Percentiles rank a stretch among this genome's conserved stretches.
Conservation (phyloP, 306 rosid genomes). For the Macrotyloma uniflorum region DNA sequence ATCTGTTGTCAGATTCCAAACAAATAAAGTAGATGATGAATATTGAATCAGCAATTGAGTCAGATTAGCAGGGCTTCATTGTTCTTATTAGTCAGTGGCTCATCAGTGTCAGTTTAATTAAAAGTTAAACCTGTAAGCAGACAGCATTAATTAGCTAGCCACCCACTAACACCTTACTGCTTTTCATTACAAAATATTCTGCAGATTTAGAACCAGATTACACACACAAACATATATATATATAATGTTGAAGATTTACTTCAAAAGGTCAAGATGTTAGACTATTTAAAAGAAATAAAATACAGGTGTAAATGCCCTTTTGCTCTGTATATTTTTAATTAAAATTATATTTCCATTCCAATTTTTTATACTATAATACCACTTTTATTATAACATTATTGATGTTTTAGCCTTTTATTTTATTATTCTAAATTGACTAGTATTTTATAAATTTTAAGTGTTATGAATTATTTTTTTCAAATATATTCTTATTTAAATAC, state of each 20-base stretch:
- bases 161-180: constrained; percentile 19
- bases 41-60: not conserved
- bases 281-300: not conserved
- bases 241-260: not conserved
- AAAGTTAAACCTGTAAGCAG: constrained; percentile 13
- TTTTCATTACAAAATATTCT: constrained; percentile 34
- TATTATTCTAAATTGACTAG: too few species aligned
- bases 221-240: too few species aligned
- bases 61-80: constrained; percentile 17
- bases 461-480: too few species aligned
- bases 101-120: constrained; percentile 16
- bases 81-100: constrained; percentile 23
- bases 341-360: not conserved
- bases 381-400: not conserved
- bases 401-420: not conserved
- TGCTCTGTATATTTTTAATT: not conserved
- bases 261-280: not conserved
- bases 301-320: not conserved
- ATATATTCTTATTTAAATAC: too few species aligned
- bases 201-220: not conserved
- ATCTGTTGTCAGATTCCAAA: not conserved
- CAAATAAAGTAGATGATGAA: not conserved
- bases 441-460: too few species aligned
- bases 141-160: constrained; percentile 33
- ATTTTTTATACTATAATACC: not conserved